Conservation (phyloP, 371 early-diverging fungal genomes). For the Mycotypha africana region DNA sequence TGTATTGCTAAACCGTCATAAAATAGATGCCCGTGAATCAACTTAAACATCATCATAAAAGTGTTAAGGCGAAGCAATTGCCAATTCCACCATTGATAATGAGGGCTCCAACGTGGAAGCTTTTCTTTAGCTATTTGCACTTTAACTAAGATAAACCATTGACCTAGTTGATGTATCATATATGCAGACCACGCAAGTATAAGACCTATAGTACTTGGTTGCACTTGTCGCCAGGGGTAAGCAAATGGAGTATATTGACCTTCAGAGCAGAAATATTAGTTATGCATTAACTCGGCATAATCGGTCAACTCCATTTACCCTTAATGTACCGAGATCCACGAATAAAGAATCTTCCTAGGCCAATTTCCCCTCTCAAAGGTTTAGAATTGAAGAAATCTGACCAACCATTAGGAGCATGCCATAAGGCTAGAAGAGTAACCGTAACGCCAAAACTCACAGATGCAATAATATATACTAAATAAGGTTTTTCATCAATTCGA, state of each 20-base stretch:
- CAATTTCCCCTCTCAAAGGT: constrained; percentile 37
- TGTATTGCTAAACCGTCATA: constrained; percentile 37
- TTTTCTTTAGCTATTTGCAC: constrained; percentile 18
- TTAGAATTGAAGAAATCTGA: constrained; percentile 30
- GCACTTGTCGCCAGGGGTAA: constrained; percentile 30
- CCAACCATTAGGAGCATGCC: constrained; percentile 18
- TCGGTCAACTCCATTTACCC: constrained; percentile 8
- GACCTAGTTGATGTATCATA: constrained; percentile 28
- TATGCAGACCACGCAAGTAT: constrained; percentile 28
- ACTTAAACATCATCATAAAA: constrained; percentile 27
- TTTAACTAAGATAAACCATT: constrained; percentile 27
- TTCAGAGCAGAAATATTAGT: no score
- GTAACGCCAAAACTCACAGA: constrained; percentile 13
- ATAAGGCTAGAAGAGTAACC: constrained; percentile 11
- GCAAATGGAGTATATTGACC: constrained; percentile 38
- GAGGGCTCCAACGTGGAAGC: constrained; percentile 16
- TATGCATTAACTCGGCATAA: no score
- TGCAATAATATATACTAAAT: constrained; percentile 5
- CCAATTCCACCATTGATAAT: constrained; percentile 42
- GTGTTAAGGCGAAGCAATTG: constrained; percentile 34
- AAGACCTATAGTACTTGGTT: constrained; percentile 16
- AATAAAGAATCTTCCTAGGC: constrained; percentile 32
- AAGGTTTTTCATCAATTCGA: no score
- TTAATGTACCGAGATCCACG: constrained; percentile 27
- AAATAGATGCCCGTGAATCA: constrained; percentile 26